A percentile compares a stretch with the other conserved stretches of the same genome.
Conservation (phyloP, 176 grass and related monocot species). For the Tillandsia leiboldiana region DNA sequence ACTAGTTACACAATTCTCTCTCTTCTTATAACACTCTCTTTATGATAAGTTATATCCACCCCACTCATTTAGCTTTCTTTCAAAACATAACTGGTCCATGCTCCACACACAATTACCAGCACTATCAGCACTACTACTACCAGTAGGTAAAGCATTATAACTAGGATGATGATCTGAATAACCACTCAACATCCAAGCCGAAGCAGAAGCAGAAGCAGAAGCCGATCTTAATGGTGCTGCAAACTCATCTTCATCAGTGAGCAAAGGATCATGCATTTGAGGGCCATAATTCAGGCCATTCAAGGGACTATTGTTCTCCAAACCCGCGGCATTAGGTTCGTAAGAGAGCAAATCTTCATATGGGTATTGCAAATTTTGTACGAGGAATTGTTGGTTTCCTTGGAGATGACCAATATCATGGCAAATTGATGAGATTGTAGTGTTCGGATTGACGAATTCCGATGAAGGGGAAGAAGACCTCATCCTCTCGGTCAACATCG, state of each 20-base stretch:
- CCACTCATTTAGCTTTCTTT: slow-evolving; percentile 56
- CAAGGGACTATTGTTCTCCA: background rate
- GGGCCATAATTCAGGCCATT: slow-evolving; percentile 14
- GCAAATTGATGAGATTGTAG: background rate
- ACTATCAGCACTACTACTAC: background rate
- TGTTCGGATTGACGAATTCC: background rate
- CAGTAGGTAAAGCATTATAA: background rate
- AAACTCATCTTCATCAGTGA: background rate
- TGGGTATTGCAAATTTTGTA: background rate
- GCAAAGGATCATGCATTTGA: slow-evolving; percentile 1
- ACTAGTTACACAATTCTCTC: background rate
- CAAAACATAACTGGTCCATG: slow-evolving; percentile 46
- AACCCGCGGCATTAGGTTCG: background rate
- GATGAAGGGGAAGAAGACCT: slow-evolving; percentile 8
- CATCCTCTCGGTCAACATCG: slow-evolving; percentile 66
- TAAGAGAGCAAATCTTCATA: background rate
- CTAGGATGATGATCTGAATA: background rate
- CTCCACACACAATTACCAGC: slow-evolving; percentile 8
- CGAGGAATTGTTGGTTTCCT: background rate
- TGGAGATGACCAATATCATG: background rate
- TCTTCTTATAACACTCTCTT: background rate
- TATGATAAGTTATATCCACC: slow-evolving; percentile 54
- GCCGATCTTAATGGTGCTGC: too few species aligned
- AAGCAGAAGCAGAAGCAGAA: background rate
- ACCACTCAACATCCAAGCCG: slow-evolving; percentile 25